These are phyloP conservation scores for Echria macrotheca DNA, from an alignment of 495 filamentous ascomycete species.

Conservation along the genomic window DNA sequence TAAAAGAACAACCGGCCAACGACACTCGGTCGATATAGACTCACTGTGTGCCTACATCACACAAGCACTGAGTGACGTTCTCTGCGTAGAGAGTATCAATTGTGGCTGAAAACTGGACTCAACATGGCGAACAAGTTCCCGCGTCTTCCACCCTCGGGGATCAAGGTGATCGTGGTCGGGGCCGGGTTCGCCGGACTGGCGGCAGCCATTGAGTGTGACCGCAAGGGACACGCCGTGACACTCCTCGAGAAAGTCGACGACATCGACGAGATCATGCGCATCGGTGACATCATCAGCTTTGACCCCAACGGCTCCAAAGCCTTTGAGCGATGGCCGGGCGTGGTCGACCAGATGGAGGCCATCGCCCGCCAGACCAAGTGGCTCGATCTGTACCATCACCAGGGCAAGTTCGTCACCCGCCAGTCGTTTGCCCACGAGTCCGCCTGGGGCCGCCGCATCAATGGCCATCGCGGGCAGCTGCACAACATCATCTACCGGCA, in stretches of 20 bases:
- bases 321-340: conserved; percentile 45
- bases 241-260: conserved; percentile 33
- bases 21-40: background rate
- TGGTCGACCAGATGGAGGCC: conserved; percentile 42
- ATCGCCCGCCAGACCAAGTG: conserved; percentile 41
- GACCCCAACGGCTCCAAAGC: conserved; percentile 44
- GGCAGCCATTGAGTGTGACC: conserved; percentile 54
- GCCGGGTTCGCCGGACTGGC: conserved; percentile 57
- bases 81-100: too few relatives aligned
- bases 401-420: conserved; percentile 27
- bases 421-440: conserved; percentile 28
- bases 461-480: conserved; percentile 60
- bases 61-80: too few relatives aligned
- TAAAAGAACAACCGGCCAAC: conserved; percentile 12
- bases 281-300: conserved; percentile 50
- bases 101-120: background rate
- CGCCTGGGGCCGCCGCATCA: conserved; percentile 34
- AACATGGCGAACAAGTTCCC: conserved; percentile 19
- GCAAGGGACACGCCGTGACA: conserved; percentile 30
- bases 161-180: conserved; percentile 56
- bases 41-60: too few relatives aligned
- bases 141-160: conserved; percentile 36
- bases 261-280: conserved; percentile 39
- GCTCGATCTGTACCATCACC: conserved; percentile 31
- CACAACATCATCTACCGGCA: conserved; percentile 56